Percentiles rank a stretch among this genome's conserved stretches.
Conservation (phyloP, 129 eudicot species). For the Centella asiatica region DNA sequence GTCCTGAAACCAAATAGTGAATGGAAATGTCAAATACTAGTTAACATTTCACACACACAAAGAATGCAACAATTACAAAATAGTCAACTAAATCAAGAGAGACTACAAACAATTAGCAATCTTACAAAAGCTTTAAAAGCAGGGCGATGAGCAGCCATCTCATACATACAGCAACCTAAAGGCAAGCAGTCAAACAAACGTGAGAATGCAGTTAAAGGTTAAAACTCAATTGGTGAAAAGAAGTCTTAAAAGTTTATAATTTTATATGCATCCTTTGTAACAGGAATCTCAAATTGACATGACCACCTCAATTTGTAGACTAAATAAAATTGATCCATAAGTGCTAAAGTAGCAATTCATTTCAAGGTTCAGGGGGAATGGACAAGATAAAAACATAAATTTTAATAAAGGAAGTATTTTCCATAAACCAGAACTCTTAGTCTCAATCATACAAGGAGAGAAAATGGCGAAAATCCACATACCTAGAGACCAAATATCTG, state of each 20-base stretch:
- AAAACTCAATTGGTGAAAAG: neutral
- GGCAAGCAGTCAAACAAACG: constrained; percentile 2
- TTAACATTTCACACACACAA: neutral
- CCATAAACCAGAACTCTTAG: neutral
- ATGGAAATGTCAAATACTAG: constrained; percentile 12
- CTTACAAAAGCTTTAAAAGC: constrained; percentile 99
- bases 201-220: no score
- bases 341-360: neutral
- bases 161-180: constrained; percentile 94
- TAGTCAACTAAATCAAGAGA: neutral
- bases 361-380: neutral
- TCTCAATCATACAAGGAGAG: constrained; percentile 3
- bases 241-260: neutral
- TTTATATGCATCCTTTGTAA: neutral
- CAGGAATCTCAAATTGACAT: neutral
- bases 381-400: neutral
- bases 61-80: neutral
- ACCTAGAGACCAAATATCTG: constrained; percentile 99
- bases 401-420: neutral
- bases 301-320: neutral
- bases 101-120: constrained; percentile 1
- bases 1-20: constrained; percentile 54
- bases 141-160: constrained; percentile 99
- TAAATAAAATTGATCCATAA: neutral
- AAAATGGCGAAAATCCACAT: constrained; percentile 18